phyloP scores from a whole-genome alignment of 148 eudicot species.

The Simmondsia chinensis region DNA sequence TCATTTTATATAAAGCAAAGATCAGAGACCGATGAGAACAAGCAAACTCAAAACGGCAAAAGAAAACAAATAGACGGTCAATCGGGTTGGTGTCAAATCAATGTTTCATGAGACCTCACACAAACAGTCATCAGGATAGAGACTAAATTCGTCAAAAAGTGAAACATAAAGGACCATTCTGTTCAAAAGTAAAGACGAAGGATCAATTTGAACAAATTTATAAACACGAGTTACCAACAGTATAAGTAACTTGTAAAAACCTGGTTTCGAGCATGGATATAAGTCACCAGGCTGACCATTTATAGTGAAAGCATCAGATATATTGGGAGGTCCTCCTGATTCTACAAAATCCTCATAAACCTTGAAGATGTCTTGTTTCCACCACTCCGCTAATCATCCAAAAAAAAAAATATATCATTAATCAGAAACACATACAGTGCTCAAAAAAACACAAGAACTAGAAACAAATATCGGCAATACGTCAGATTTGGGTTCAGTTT shows the following conservation, averaged over 20 bases:
- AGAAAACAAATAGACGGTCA: too few species aligned
- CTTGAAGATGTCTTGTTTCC: conserved; percentile 19
- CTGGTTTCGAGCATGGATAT: conserved; percentile 42
- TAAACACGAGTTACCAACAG: not conserved
- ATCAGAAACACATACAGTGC: not conserved
- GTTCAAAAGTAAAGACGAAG: not conserved
- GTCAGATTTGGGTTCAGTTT: too few species aligned
- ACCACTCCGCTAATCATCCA: conserved; percentile 38
- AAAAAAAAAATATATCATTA: not conserved
- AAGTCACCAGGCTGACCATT: conserved; percentile 66
- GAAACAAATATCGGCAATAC: too few species aligned
- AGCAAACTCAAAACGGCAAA: too few species aligned
- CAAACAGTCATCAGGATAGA: too few species aligned
- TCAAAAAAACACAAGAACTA: not conserved
- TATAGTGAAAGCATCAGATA: conserved; percentile 40
- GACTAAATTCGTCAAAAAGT: too few species aligned
- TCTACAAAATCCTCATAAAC: conserved; percentile 11
- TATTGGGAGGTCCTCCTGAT: conserved; percentile 34
- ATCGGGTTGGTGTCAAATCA: too few species aligned
- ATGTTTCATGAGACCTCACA: too few species aligned
- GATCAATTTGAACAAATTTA: too few species aligned
- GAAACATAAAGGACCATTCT: not conserved
- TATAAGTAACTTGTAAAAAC: conserved; percentile 13
- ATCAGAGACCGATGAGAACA: too few species aligned
- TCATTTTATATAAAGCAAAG: too few species aligned